A percentile compares a stretch with the other conserved stretches of the same genome.
Conservation (phyloP, 306 rosid species). For the Trichosanthes truncata region DNA sequence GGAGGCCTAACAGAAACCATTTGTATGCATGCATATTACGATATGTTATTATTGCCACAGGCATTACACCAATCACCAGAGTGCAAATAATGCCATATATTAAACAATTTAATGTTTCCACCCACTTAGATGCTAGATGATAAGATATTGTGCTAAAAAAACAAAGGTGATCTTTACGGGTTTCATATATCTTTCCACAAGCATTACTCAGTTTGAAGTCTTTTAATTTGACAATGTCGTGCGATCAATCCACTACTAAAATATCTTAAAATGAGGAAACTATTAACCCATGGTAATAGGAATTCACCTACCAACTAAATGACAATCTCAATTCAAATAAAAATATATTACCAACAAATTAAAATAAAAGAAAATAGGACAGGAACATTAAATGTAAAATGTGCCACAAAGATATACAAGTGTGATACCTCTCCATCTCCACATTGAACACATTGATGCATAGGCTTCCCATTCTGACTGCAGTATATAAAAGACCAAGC, state of each 20-base stretch:
- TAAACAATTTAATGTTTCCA: neutral
- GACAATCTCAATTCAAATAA: neutral
- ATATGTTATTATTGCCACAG: neutral
- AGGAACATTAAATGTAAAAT: neutral
- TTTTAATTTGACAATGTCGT: neutral
- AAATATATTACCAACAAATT: neutral
- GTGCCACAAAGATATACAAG: neutral
- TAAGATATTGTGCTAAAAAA: neutral
- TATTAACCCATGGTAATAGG: neutral
- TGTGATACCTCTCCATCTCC: conserved; percentile 9
- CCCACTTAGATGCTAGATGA: neutral
- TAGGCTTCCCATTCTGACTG: conserved; percentile 2
- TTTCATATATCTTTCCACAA: neutral
- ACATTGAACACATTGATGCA: conserved; percentile 1
- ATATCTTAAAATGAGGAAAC: neutral
- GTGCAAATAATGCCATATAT: neutral
- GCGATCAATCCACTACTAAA: neutral
- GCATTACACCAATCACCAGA: neutral
- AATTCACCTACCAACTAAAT: neutral
- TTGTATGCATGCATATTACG: neutral
- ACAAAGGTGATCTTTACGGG: neutral
- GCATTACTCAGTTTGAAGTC: neutral
- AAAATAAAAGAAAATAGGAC: neutral
- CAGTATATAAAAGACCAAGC: neutral
- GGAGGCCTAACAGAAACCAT: too few relatives aligned